Percentiles rank a stretch among this genome's conserved stretches.
Evolutionary conservation across 192 early-diverging fungal genomes (phyloP).

Genomic region (Umbelopsis sp.): DNA sequence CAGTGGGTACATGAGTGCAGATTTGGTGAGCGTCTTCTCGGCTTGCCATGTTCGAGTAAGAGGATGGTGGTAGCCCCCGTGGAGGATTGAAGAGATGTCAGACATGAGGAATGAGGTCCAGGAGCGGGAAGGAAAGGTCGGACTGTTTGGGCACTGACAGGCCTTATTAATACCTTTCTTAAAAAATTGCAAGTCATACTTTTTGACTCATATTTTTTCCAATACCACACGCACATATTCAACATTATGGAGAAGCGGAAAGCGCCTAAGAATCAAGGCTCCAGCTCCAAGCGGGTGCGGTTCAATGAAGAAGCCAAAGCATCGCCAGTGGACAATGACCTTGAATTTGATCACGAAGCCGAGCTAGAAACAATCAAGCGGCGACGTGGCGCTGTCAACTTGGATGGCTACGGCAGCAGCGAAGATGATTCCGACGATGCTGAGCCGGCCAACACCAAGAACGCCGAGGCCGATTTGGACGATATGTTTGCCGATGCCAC

Average conservation of each 20-base stretch:
- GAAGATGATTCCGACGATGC: constrained; percentile 34
- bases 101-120: constrained; percentile 13
- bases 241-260: constrained; percentile 8
- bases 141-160: neutral
- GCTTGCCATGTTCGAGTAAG: constrained; percentile 82
- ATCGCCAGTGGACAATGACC: constrained; percentile 13
- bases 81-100: constrained; percentile 72
- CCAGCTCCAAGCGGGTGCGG: constrained; percentile 1
- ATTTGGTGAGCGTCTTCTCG: constrained; percentile 66
- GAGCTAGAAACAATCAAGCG: constrained; percentile 50
- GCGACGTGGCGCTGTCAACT: constrained; percentile 51
- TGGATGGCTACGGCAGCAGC: constrained; percentile 48
- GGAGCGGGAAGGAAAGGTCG: neutral
- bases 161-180: neutral
- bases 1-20: constrained; percentile 89
- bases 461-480: constrained; percentile 39
- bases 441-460: constrained; percentile 30
- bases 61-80: constrained; percentile 87
- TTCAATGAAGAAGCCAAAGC: constrained; percentile 15
- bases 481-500: constrained; percentile 65
- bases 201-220: no score
- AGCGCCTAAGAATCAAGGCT: constrained; percentile 7
- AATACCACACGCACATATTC: neutral
- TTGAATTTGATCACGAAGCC: constrained; percentile 53
- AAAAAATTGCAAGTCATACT: neutral